Percentiles rank a stretch among this genome's conserved stretches.
Evolutionary conservation across 352 stramenopile genomes (phyloP).

Genomic region (Ophiocytium majus): DNA sequence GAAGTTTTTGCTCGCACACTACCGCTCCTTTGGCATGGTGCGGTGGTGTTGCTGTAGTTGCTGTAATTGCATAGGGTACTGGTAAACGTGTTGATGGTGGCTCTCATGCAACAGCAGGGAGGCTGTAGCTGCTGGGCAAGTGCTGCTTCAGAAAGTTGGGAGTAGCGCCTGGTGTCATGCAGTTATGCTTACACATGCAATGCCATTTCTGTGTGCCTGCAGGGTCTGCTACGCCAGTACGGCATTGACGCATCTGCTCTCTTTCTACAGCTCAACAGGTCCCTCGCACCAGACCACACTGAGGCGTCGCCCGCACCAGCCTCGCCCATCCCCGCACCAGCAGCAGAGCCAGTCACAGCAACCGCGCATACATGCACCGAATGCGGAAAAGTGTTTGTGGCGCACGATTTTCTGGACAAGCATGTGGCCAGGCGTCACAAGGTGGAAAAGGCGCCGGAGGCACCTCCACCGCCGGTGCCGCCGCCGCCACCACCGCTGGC

Average conservation of each 20-base stretch:
- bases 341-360: neutral
- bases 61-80: too few relatives aligned
- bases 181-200: too few relatives aligned
- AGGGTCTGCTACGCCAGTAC: slow-evolving; percentile 40
- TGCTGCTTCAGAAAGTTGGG: too few relatives aligned
- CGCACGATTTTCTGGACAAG: slow-evolving; percentile 30
- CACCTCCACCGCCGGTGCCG: neutral
- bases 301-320: neutral
- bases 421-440: slow-evolving; percentile 34
- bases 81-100: too few relatives aligned
- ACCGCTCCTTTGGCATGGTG: too few relatives aligned
- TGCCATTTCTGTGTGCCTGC: too few relatives aligned
- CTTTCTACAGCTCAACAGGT: neutral
- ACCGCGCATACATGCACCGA: slow-evolving; percentile 9
- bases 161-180: too few relatives aligned
- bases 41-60: too few relatives aligned
- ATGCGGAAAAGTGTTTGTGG: slow-evolving; percentile 42
- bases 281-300: neutral
- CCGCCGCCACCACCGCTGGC: neutral
- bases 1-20: too few relatives aligned
- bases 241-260: slow-evolving; percentile 33
- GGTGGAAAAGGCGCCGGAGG: neutral
- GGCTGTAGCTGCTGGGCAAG: too few relatives aligned
- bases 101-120: too few relatives aligned
- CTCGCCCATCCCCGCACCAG: neutral